phyloP scores from a whole-genome alignment of 2,329 filamentous ascomycete genomes.

The Claviceps sorghi region DNA sequence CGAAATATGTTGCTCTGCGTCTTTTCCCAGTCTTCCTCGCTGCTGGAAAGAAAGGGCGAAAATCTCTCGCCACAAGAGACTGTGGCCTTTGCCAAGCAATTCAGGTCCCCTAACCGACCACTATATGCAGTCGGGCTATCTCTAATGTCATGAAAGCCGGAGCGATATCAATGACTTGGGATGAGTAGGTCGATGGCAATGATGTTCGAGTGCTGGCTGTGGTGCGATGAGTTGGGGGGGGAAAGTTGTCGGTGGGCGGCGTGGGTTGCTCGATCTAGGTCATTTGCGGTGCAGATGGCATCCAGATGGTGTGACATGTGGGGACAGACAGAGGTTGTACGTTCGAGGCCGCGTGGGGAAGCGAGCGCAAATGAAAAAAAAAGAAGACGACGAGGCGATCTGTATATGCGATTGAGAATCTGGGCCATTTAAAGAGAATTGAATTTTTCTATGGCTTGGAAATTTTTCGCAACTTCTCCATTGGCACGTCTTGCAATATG shows the following conservation, averaged over 20 bases:
- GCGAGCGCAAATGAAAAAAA: not conserved
- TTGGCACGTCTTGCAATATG: no score
- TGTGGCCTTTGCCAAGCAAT: not conserved
- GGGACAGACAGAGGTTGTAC: not conserved
- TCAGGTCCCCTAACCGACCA: not conserved
- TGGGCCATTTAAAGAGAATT: no score
- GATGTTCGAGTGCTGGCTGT: not conserved
- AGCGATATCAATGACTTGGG: not conserved
- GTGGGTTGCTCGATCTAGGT: not conserved
- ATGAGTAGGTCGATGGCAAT: not conserved
- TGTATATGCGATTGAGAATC: no score
- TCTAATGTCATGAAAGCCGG: not conserved
- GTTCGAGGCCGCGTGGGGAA: conserved; percentile 2
- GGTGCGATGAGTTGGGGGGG: not conserved
- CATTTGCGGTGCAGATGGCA: not conserved
- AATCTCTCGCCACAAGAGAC: not conserved
- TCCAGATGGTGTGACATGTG: not conserved
- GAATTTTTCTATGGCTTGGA: no score
- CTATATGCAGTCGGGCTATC: not conserved
- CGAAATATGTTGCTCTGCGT: not conserved
- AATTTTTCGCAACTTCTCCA: no score
- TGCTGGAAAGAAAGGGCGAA: not conserved
- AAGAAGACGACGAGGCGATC: not conserved
- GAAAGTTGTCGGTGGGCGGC: not conserved
- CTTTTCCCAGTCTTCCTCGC: not conserved